These are phyloP conservation scores for Phytophthora cactorum DNA, from an alignment of 352 stramenopile genomes.

Conservation along the genomic window DNA sequence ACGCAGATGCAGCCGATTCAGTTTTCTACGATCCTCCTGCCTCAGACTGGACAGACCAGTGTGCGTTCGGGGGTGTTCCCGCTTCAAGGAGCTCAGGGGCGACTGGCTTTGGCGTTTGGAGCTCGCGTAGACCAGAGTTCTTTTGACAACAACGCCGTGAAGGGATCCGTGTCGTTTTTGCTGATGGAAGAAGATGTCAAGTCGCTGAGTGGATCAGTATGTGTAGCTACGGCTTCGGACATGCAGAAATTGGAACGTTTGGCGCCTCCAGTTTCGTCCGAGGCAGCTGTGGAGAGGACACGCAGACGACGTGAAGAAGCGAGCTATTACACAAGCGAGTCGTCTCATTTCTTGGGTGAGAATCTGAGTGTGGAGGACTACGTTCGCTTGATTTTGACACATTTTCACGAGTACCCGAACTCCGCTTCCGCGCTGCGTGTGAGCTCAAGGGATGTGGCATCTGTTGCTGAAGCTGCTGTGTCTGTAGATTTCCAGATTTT, in stretches of 20 bases:
- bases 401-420: constrained; percentile 63
- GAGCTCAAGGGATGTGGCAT: constrained; percentile 44
- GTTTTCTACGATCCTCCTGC: constrained; percentile 70
- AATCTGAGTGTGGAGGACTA: constrained; percentile 66
- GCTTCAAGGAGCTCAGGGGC: constrained; percentile 65
- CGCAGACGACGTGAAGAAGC: constrained; percentile 52
- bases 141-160: constrained; percentile 55
- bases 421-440: constrained; percentile 54
- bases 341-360: constrained; percentile 41
- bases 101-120: constrained; percentile 60
- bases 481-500: constrained; percentile 74
- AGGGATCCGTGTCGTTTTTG: constrained; percentile 77
- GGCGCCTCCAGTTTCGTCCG: constrained; percentile 26
- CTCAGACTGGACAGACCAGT: constrained; percentile 50
- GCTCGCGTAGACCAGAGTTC: constrained; percentile 56
- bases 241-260: constrained; percentile 66
- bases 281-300: constrained; percentile 39
- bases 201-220: constrained; percentile 47
- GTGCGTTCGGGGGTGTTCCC: constrained; percentile 67
- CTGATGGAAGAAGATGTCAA: constrained; percentile 57
- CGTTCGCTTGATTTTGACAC: constrained; percentile 52
- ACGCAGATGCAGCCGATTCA: constrained; percentile 58
- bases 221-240: constrained; percentile 66
- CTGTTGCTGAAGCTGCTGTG: constrained; percentile 66
- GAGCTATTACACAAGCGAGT: constrained; percentile 47